Percentiles rank a stretch among this genome's conserved stretches.
Evolutionary conservation across 1,284 basidiomycete genomes (phyloP).

Genomic region (Chalciporus sp.): DNA sequence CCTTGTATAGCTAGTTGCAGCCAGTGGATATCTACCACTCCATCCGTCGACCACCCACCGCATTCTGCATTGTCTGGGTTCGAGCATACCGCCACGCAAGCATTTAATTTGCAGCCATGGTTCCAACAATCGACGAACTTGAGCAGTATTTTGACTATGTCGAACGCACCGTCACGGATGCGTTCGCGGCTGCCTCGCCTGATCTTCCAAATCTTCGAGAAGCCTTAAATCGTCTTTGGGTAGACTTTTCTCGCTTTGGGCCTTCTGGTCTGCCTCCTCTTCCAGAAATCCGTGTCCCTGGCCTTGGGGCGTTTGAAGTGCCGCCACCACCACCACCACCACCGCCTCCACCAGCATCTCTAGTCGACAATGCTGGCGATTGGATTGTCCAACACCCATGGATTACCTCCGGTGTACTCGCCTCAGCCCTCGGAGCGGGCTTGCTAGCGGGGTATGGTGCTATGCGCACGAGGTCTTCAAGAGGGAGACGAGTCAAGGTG

Average conservation of each 20-base stretch:
- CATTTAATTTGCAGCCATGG: constrained; percentile 24
- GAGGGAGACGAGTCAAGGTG: constrained; percentile 38
- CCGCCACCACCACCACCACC: constrained; percentile 66
- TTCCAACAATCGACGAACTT: constrained; percentile 62
- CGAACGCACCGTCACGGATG: constrained; percentile 63
- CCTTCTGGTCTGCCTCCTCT: constrained; percentile 64
- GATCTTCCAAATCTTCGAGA: constrained; percentile 66
- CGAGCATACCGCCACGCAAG: background rate
- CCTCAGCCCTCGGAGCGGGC: constrained; percentile 59
- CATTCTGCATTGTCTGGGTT: background rate
- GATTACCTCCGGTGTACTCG: constrained; percentile 52
- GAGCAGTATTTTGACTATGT: constrained; percentile 70
- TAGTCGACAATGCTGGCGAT: constrained; percentile 47
- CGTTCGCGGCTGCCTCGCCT: constrained; percentile 57
- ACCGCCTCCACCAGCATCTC: constrained; percentile 53
- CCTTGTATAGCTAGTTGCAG: background rate
- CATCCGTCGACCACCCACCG: background rate
- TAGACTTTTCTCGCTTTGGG: constrained; percentile 77
- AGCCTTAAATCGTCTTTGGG: constrained; percentile 69
- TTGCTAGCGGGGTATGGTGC: constrained; percentile 58
- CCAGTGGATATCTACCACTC: background rate
- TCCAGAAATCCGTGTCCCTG: constrained; percentile 63
- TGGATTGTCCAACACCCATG: constrained; percentile 63
- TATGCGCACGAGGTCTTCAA: constrained; percentile 31
- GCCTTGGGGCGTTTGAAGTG: constrained; percentile 70